phyloP scores from a whole-genome alignment of 2,329 filamentous ascomycete species.

The Colletotrichum brevisporum region DNA sequence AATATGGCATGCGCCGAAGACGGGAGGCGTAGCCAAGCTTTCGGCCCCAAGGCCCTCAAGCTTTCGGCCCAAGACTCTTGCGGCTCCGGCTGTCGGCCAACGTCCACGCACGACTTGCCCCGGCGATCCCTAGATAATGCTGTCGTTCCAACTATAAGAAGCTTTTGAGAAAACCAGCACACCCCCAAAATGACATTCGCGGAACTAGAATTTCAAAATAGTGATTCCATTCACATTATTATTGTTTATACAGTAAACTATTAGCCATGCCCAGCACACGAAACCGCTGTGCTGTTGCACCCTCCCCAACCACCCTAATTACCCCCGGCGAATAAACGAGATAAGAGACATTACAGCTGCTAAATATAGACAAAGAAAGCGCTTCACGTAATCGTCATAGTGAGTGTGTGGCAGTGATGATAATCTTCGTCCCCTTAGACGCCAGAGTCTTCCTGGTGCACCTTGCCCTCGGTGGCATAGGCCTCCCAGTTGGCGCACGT shows the following conservation, averaged over 20 bases:
- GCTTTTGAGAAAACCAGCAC: too few relatives aligned
- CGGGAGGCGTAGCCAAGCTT: constrained; percentile 5
- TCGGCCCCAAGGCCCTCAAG: too few relatives aligned
- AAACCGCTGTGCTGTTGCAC: background rate
- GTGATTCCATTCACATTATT: background rate
- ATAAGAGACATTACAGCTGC: too few relatives aligned
- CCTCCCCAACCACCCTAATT: background rate
- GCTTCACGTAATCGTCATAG: constrained; percentile 16
- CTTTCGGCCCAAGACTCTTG: constrained; percentile 14
- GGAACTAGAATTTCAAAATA: background rate
- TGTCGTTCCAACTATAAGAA: too few relatives aligned
- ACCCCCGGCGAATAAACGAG: too few relatives aligned
- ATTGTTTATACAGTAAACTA: constrained; percentile 11
- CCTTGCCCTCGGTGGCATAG: constrained; percentile 22
- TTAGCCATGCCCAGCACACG: background rate
- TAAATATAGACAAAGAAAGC: too few relatives aligned
- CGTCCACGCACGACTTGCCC: too few relatives aligned
- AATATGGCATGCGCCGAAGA: background rate
- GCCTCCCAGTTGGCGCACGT: constrained; percentile 41
- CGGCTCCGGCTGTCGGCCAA: constrained; percentile 2
- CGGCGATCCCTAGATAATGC: too few relatives aligned
- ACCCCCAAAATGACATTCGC: background rate
- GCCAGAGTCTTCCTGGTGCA: constrained; percentile 44
- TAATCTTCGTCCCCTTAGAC: constrained; percentile 25
- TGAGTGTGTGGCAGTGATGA: background rate